Percentiles rank a stretch among this genome's conserved stretches.
These are phyloP conservation scores for Talaromyces wortmannii DNA, from an alignment of 495 filamentous ascomycete species.

Conservation along the genomic window DNA sequence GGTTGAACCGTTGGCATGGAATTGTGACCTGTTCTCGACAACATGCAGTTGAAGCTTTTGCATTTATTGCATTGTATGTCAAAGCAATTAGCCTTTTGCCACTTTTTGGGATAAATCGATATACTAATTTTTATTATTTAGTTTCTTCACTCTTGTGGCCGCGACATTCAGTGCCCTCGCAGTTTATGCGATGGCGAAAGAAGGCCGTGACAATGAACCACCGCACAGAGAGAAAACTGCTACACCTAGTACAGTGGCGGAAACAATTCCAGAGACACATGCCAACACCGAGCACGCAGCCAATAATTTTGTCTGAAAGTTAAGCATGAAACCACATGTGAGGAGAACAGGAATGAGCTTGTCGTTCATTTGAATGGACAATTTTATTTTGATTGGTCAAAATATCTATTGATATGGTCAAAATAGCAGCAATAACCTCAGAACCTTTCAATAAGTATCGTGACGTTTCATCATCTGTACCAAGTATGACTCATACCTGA, in stretches of 20 bases:
- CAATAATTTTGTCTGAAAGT: neutral
- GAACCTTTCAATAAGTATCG: neutral
- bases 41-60: conserved; percentile 14
- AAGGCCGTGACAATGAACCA: neutral
- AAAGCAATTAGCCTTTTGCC: neutral
- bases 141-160: neutral
- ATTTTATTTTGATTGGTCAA: neutral
- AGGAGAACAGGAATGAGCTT: neutral
- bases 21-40: conserved; percentile 10
- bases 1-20: conserved; percentile 10
- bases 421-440: neutral
- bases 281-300: neutral
- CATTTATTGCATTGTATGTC: conserved; percentile 18
- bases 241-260: neutral
- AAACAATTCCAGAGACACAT: neutral
- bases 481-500: neutral
- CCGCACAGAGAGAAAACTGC: neutral
- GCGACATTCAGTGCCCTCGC: neutral
- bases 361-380: neutral
- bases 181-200: neutral
- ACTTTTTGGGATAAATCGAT: neutral
- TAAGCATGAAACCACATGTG: neutral
- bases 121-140: neutral
- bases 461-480: neutral
- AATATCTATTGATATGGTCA: neutral